Base-by-base conservation (phyloP, 495 filamentous ascomycete species). In the Pseudevernia furfuracea region DNA sequence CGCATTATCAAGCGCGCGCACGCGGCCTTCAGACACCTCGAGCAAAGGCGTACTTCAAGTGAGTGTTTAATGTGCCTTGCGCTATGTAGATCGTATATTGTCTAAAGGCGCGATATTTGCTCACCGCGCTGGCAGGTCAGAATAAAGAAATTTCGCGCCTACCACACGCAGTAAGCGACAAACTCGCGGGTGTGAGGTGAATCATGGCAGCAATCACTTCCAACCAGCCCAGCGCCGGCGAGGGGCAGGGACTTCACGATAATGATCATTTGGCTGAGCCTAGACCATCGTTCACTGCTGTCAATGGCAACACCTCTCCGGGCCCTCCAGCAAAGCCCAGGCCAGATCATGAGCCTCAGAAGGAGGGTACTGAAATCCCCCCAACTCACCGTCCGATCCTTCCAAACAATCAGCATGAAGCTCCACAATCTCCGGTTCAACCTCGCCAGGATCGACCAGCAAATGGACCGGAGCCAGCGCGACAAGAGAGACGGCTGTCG, bases 221-320 rank as follows among this genome's bases (percentile, higher is more conserved):
- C 32, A 72, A 70, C 28, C 67, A 77, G 55, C 70, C 73, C 60
- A 73, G 76, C 70, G 76, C 75, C 38, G 71, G 62, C 59, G 67
- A 73, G 61, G 74, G 76, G 56, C 76, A 74, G 23, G 67, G 73
- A 19, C 19, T 30, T 10, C 76, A 77, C 48, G 71, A 69, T 39
- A 64, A 52, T 30, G 77, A 81, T 43, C 70, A 73, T 23, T 75
- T 75, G 53, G 65, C 77, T 37, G 79, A 80, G 28, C 76, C 77
- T 49, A 81, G 77, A 55, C 79, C 80, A 37, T 80, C 79, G 21
- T 83, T 83, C 64, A 83, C 81, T 6, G 80, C 81, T 52, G 80
- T 83, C 37, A 83, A 83, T 72, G 81, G 79, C 57, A 77, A 70
- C 64, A 77, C 78, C 7, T 55, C 71, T 21, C 58, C 71, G 28